Evolutionary conservation across 768 basidiomycete genomes (phyloP).

Genomic region (Suillus decipiens): DNA sequence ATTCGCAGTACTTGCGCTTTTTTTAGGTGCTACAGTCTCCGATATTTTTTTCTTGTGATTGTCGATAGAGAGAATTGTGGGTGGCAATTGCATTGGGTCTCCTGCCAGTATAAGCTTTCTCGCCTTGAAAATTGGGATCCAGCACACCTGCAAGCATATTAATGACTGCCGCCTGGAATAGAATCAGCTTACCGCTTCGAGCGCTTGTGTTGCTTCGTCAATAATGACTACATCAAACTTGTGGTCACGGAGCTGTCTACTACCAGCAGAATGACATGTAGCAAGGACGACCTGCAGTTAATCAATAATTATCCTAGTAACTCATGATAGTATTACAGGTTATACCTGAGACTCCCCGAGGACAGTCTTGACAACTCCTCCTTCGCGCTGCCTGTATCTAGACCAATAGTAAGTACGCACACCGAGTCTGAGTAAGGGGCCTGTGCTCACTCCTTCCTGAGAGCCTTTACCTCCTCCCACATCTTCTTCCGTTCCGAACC

Average conservation of each 20-base stretch:
- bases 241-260: conserved; percentile 72
- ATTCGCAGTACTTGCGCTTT: conserved; percentile 10
- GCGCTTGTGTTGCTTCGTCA: conserved; percentile 96
- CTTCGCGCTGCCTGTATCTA: conserved; percentile 89
- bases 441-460: conserved; percentile 81
- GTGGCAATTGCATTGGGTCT: conserved; percentile 94
- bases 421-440: background rate
- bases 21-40: conserved; percentile 1
- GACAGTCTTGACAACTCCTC: conserved; percentile 79
- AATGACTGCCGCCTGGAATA: background rate
- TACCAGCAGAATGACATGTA: conserved; percentile 94
- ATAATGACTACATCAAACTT: conserved; percentile 93
- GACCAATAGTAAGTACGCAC: conserved; percentile 3
- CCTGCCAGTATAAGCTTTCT: conserved; percentile 90
- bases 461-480: conserved; percentile 84
- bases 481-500: conserved; percentile 77
- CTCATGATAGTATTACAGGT: background rate
- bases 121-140: conserved; percentile 93
- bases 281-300: conserved; percentile 73
- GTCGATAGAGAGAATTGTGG: conserved; percentile 79
- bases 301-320: background rate
- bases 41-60: conserved; percentile 39
- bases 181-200: conserved; percentile 70
- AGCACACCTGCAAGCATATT: conserved; percentile 48
- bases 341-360: conserved; percentile 74